Base-by-base conservation (phyloP, 306 rosid genomes). In the Pachyrhizus erosus region DNA sequence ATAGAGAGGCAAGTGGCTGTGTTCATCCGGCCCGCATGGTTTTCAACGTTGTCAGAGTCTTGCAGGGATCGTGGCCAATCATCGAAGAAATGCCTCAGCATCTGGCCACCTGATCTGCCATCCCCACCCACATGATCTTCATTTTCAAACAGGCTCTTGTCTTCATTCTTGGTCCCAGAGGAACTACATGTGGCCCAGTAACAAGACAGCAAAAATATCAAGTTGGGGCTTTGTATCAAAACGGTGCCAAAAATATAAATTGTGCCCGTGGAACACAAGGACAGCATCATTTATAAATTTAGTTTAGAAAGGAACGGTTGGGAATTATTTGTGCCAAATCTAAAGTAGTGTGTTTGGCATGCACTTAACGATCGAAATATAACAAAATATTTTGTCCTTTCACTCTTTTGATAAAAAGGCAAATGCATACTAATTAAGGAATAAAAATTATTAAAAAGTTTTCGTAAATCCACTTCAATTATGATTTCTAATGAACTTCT, bases 31-130 rank as follows among this genome's bases (percentile, higher is more conserved):
- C 85, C 49, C 73, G 76, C 73, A 37, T 65, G 87, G 79, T 70
- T 80, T 70, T 88, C 88, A 27, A 57, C 80, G 26, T 85, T 83
- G 75, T 89, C 90, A 14, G 93, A 29, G 7, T 90, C 87, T 37
- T 91, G 90, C 62, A 90, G 85, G 26, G 97, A 88, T 83, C 97
- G 61, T 1, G 99, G 97, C 98, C 98, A 94, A 68, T 92, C 98
- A 79, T 94, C 97, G n/a, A 96, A 92, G 71, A 96, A 96, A 79
- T 91, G 99, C 49, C 98, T 86, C 82, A 96, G 85, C 49, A 96
- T 83, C 58, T 90, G 92, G 60, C 95, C 93, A 62, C 89, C 91
- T 14, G 94, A 80, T 79, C 87, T 87, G 2, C 80, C 89, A 60
- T 85, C 86, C 57, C 84, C 89, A 40, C 83, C 83, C 83, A 72